Base-by-base conservation (phyloP, 2,329 filamentous ascomycete species). In the Juglanconis sp. region DNA sequence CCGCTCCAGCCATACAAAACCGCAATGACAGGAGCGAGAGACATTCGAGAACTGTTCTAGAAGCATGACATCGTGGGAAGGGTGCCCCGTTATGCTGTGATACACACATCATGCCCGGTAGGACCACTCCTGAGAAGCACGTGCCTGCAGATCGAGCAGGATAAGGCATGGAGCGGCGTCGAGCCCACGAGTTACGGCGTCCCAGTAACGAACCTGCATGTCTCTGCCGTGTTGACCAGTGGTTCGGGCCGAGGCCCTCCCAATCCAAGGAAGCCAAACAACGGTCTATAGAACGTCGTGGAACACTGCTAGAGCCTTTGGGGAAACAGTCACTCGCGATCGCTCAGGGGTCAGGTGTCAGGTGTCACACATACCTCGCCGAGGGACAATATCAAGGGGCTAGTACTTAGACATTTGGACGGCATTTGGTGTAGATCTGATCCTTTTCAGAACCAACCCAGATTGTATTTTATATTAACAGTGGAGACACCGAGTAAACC, bases 121-220 rank as follows among this genome's bases (percentile, higher is more conserved):
- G 32, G n/a, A 46, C 42, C 17, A 24, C 15, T 8, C n/a, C 4
- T 47, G 15, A 9, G 9, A 15, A 3, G 17, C 38, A n/a, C 11
- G 15, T 9, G 10, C n/a, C 5, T n/a, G 44, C 9, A 17, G 11
- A 11, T n/a, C 10, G 52, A 44, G 30, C 13, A 11, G 24, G 31
- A 42, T 42, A 4, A 11, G 32, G 24, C 24, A 53, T 32, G 40
- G 15, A 47, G 56, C 34, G 11, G 30, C 50, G 36, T 30, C 9
- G 24, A 48, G 17, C 24, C 40, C 38, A 24, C 44, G 30, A 34
- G 4, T 53, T 10, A 53, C 13, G 56, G 46, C 53, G 2, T 15
- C 24, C 5, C 35, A 34, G 48, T 49, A 34, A 53, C 30, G 58
- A 57, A 24, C 58, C n/a, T 51, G 53, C 53, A 57, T 34, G 35